Percentiles rank a stretch among this genome's conserved stretches.
phyloP scores from a whole-genome alignment of 495 filamentous ascomycete species.

The Rostrohypoxylon terebratum region DNA sequence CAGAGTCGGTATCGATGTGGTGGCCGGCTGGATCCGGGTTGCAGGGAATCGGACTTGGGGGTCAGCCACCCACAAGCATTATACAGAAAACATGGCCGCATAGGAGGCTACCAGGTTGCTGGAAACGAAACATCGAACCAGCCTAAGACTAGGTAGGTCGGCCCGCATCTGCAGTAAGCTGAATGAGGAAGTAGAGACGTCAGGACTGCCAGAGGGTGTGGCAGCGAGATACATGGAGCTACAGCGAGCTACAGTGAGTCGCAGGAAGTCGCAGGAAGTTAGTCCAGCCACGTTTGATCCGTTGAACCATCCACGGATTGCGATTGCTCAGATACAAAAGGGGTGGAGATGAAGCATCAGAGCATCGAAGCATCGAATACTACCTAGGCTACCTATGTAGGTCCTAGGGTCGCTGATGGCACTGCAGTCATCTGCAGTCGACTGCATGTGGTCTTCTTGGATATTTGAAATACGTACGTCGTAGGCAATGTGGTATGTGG shows the following conservation, averaged over 20 bases:
- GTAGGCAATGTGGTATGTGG: neutral
- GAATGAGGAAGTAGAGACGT: slow-evolving; percentile 42
- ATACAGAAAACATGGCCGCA: slow-evolving; percentile 38
- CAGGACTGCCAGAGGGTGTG: slow-evolving; percentile 29
- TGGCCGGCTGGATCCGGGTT: slow-evolving; percentile 44
- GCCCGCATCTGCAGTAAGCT: slow-evolving; percentile 45
- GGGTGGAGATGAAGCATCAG: neutral
- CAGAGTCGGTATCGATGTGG: slow-evolving; percentile 40
- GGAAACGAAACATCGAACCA: slow-evolving; percentile 37
- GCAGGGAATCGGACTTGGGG: slow-evolving; percentile 36
- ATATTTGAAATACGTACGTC: neutral
- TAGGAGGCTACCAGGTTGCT: slow-evolving; percentile 43
- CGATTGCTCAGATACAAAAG: neutral
- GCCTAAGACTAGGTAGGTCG: slow-evolving; percentile 33
- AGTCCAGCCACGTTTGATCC: slow-evolving; percentile 16
- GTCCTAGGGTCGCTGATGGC: neutral
- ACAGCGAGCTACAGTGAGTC: slow-evolving; percentile 9
- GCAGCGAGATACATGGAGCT: slow-evolving; percentile 12
- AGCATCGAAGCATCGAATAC: neutral
- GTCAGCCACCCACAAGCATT: slow-evolving; percentile 30
- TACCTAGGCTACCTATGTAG: no score
- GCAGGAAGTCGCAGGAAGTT: slow-evolving; percentile 10
- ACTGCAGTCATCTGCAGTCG: neutral
- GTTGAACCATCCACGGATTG: slow-evolving; percentile 1
- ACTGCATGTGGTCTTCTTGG: neutral